Percentiles rank a stretch among this genome's conserved stretches.
Evolutionary conservation across 2,329 filamentous ascomycete genomes (phyloP).

Genomic region (Sarocladium brachiariae): DNA sequence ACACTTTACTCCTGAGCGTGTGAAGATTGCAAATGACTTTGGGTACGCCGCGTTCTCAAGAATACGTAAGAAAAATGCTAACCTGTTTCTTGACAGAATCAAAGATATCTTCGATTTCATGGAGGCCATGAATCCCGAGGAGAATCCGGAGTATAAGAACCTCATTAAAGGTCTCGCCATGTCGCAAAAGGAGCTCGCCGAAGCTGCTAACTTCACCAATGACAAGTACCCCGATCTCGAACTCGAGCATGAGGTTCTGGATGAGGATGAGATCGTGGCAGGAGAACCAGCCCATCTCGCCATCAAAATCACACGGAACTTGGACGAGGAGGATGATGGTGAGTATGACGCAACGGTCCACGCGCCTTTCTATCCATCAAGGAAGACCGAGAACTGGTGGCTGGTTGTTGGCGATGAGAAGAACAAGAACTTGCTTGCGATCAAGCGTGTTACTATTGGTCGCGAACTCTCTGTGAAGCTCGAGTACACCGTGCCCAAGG

Average conservation of each 20-base stretch:
- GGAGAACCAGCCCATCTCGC: constrained; percentile 77
- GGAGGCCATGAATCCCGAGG: constrained; percentile 95
- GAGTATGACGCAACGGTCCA: constrained; percentile 80
- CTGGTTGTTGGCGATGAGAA: constrained; percentile 89
- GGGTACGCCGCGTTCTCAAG: constrained; percentile 45
- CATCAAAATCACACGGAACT: constrained; percentile 77
- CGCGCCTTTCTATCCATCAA: constrained; percentile 85
- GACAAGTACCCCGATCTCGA: constrained; percentile 93
- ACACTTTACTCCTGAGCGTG: constrained; percentile 77
- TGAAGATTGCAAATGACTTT: constrained; percentile 74
- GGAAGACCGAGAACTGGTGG: constrained; percentile 99
- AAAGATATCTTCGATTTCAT: constrained; percentile 97
- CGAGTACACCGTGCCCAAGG: constrained; percentile 79
- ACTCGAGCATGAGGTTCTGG: constrained; percentile 79
- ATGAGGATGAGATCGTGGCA: constrained; percentile 71
- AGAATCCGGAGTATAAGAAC: constrained; percentile 73
- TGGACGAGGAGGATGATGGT: constrained; percentile 54
- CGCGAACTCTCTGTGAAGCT: constrained; percentile 70
- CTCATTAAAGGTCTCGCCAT: constrained; percentile 75
- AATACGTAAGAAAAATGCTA: constrained; percentile 20
- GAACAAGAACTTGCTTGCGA: constrained; percentile 78
- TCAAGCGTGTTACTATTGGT: constrained; percentile 88
- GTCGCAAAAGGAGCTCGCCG: constrained; percentile 71
- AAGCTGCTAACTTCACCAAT: constrained; percentile 94
- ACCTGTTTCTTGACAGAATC: constrained; percentile 52